These are phyloP conservation scores for Malus hybrid DNA, from an alignment of 331 rosid genomes.

Conservation along the genomic window DNA sequence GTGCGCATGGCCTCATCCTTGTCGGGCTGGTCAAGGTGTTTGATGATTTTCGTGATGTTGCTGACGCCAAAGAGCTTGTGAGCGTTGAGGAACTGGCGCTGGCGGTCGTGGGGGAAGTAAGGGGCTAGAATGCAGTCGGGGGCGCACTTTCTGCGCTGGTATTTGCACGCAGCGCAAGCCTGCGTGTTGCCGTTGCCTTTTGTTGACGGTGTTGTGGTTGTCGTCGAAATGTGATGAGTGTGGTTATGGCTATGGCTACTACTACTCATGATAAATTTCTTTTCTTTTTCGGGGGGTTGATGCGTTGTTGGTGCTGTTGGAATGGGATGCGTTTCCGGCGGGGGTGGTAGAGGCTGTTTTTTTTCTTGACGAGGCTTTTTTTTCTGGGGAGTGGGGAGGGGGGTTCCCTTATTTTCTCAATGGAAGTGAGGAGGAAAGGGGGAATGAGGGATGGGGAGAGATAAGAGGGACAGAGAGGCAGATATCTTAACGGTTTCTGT, in stretches of 20 bases:
- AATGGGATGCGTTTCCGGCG: slow-evolving; percentile 73
- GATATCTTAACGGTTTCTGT: slow-evolving; percentile 12
- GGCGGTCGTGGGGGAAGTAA: slow-evolving; percentile 67
- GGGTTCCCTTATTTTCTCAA: slow-evolving; percentile 16
- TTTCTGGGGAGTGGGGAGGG: slow-evolving; percentile 32
- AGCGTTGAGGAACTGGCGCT: slow-evolving; percentile 53
- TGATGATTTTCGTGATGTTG: slow-evolving; percentile 47
- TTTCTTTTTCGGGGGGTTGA: background rate
- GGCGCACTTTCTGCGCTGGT: slow-evolving; percentile 70
- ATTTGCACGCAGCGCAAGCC: slow-evolving; percentile 86
- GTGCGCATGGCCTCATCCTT: slow-evolving; percentile 63
- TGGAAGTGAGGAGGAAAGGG: background rate
- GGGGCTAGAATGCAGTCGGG: slow-evolving; percentile 83
- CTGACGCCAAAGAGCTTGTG: slow-evolving; percentile 74
- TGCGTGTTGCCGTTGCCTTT: slow-evolving; percentile 44
- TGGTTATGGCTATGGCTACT: background rate
- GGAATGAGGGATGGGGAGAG: slow-evolving; percentile 5
- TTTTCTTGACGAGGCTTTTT: slow-evolving; percentile 22
- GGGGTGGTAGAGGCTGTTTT: slow-evolving; percentile 33
- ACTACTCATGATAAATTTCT: background rate
- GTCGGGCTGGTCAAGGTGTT: slow-evolving; percentile 7
- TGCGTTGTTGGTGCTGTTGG: background rate
- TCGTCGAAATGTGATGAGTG: background rate
- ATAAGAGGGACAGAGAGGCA: background rate
- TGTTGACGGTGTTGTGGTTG: background rate